A percentile compares a stretch with the other conserved stretches of the same genome.
Conservation (phyloP, 306 rosid species). For the Prosopis cineraria region DNA sequence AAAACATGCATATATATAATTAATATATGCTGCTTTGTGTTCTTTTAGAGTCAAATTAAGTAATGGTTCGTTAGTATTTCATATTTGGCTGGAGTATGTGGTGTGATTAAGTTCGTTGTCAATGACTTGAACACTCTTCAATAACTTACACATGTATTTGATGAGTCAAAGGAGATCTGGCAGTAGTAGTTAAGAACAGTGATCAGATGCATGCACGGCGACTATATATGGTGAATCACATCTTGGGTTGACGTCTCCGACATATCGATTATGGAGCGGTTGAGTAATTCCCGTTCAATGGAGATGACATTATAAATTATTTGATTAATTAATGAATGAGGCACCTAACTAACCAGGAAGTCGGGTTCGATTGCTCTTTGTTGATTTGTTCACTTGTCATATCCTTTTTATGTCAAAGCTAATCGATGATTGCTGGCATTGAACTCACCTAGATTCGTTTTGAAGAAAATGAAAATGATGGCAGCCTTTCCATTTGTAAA, state of each 20-base stretch:
- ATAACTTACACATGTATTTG: neutral
- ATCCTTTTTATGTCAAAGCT: neutral
- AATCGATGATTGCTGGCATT: neutral
- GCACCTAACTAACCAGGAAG: neutral
- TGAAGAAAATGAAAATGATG: neutral
- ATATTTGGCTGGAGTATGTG: neutral
- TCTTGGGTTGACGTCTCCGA: neutral
- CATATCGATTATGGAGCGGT: neutral
- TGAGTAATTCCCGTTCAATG: neutral
- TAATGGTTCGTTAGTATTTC: neutral
- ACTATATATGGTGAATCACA: neutral
- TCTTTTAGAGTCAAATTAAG: too few relatives aligned
- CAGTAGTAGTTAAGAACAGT: neutral
- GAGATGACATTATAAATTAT: neutral
- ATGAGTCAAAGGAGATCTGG: conserved; percentile 2
- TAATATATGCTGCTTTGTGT: too few relatives aligned
- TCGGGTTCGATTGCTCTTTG: neutral
- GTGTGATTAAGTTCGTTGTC: neutral
- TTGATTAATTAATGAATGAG: neutral
- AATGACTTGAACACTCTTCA: neutral
- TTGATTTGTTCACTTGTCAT: conserved; percentile 18
- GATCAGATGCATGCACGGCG: neutral
- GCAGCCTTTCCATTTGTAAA: neutral
- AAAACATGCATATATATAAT: too few relatives aligned
- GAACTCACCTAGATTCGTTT: neutral